phyloP scores from a whole-genome alignment of 2,329 filamentous ascomycete species.

The Massarina eburnea region DNA sequence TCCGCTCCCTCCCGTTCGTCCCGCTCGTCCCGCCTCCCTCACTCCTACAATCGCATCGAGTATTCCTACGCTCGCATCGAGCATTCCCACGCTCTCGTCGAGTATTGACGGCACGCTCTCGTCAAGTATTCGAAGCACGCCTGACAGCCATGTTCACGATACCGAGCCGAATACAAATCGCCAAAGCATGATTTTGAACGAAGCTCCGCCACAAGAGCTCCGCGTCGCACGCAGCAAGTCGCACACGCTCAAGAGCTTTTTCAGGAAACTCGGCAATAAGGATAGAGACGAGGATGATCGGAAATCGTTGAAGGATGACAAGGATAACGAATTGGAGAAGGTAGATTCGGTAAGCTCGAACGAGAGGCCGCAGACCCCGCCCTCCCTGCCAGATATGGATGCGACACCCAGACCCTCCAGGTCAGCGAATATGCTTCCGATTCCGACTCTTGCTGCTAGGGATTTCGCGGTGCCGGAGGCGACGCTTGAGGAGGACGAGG shows the following conservation, averaged over 20 bases:
- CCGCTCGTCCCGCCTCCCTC: slow-evolving; percentile 9
- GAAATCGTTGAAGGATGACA: too few species aligned
- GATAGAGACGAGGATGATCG: slow-evolving; percentile 13
- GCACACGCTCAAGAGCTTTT: slow-evolving; percentile 26
- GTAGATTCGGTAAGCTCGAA: too few species aligned
- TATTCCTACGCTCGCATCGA: too few species aligned
- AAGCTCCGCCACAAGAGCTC: slow-evolving; percentile 25
- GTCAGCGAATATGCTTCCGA: too few species aligned
- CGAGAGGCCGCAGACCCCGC: too few species aligned
- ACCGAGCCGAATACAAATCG: slow-evolving; percentile 16
- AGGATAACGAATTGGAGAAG: too few species aligned
- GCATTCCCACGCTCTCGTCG: neutral
- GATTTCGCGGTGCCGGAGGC: too few species aligned
- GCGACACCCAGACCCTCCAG: too few species aligned
- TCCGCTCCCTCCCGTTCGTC: neutral
- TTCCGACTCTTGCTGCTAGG: too few species aligned
- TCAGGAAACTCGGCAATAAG: slow-evolving; percentile 31
- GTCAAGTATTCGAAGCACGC: slow-evolving; percentile 22
- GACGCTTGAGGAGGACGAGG: too few species aligned
- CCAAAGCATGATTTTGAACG: slow-evolving; percentile 21
- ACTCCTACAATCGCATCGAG: slow-evolving; percentile 6
- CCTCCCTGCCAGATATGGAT: too few species aligned
- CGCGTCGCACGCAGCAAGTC: slow-evolving; percentile 19
- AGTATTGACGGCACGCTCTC: slow-evolving; percentile 22
- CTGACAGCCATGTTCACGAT: slow-evolving; percentile 15